Base-by-base conservation (phyloP, 805 yeast species). In the Candida ortonii region DNA sequence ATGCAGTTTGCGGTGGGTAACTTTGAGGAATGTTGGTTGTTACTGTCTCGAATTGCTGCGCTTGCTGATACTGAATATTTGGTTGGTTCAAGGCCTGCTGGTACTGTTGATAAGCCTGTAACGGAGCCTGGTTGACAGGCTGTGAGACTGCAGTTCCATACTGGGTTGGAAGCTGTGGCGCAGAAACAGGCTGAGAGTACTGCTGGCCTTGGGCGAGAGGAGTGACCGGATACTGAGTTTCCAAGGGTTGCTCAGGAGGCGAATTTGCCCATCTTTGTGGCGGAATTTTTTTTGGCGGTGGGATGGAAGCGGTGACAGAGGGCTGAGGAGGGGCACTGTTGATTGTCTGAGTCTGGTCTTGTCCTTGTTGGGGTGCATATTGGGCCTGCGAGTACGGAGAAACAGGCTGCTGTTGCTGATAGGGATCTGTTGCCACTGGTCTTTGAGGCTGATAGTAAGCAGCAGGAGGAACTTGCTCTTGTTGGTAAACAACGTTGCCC, bases 181-280 rank as follows among this genome's bases (percentile, higher is more conserved):
- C 22, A 21, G 5, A 13, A 9, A 25, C 6, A 25, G 29, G 33
- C 18, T 30, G 33, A n/a, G 22, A 26, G 14, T 30, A 30, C 16
- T 30, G 33, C 16, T 25, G 28, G n/a, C 13, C 20, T 16, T 18
- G 28, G 6, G 29, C 7, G 12, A 7, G n/a, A 27, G 30, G 7
- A 23, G 22, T 30, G 27, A 36, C 47, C 22, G 26, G 46, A 15
- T 33, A 31, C 11, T 30, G 39, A 16, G 16, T 24, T 22, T 28
- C 38, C 22, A 22, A 40, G 18, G 37, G 47, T 23, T 28, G 46
- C 16, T 22, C 28, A 22, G 17, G 37, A 26, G 16, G 51, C 36
- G 17, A 50, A 47, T 25, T 46, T 39, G 34, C 38, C 47, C 24
- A 36, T 18, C 14, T 37, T 23, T 30, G 45, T 24, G 24, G 43